These are phyloP conservation scores for Malus hybrid DNA, from an alignment of 331 rosid species.

Conservation along the genomic window DNA sequence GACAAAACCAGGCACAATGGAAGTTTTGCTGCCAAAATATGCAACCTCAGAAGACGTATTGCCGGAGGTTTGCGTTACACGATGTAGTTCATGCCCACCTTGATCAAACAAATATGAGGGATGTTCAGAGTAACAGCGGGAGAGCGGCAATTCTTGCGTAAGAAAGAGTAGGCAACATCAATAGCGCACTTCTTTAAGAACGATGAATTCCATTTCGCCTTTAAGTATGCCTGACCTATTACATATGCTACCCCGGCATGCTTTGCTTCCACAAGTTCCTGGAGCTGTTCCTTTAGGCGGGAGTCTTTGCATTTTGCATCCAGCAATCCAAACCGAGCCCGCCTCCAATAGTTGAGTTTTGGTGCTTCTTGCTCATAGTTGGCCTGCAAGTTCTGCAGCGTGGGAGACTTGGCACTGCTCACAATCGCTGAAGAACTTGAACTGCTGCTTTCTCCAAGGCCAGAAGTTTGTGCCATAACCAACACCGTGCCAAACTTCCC, in stretches of 20 bases:
- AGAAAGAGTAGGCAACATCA: slow-evolving; percentile 64
- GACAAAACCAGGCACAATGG: neutral
- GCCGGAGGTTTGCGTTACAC: slow-evolving; percentile 29
- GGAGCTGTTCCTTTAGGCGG: slow-evolving; percentile 63
- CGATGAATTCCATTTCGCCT: slow-evolving; percentile 65
- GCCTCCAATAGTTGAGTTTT: slow-evolving; percentile 38
- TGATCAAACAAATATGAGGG: slow-evolving; percentile 77
- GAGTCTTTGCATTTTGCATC: slow-evolving; percentile 58
- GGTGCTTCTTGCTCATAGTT: slow-evolving; percentile 71
- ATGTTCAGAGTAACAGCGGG: slow-evolving; percentile 75
- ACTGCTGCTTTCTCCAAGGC: slow-evolving; percentile 37
- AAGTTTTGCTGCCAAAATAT: slow-evolving; percentile 13
- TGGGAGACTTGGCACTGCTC: slow-evolving; percentile 51
- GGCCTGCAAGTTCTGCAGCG: slow-evolving; percentile 61
- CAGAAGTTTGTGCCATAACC: slow-evolving; percentile 42
- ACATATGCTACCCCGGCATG: slow-evolving; percentile 80
- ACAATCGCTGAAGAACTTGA: slow-evolving; percentile 32
- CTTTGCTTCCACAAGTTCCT: slow-evolving; percentile 78
- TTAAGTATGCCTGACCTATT: slow-evolving; percentile 71
- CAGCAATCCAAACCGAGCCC: slow-evolving; percentile 47
- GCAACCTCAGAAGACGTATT: slow-evolving; percentile 21
- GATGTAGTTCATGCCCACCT: slow-evolving; percentile 81
- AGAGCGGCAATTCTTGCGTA: slow-evolving; percentile 80
- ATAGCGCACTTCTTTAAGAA: slow-evolving; percentile 54
- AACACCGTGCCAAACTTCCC: slow-evolving; percentile 76